Evolutionary conservation across 176 grass and related monocot species (phyloP).

Genomic region (Zea luxurians): DNA sequence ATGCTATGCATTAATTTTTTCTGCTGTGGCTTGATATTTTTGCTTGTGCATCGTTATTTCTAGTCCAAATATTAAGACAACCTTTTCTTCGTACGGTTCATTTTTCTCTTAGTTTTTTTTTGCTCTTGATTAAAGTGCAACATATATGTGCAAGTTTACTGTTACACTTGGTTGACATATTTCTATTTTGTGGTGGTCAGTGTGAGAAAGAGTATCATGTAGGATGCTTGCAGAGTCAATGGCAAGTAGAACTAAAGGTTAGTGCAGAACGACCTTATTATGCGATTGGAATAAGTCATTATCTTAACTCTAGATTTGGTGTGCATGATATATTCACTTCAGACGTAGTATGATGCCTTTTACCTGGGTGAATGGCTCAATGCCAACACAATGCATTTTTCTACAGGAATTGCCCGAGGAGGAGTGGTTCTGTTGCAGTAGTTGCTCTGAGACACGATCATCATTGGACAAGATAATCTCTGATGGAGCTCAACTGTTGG

Average conservation of each 20-base stretch:
- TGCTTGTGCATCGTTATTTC: constrained; percentile 24
- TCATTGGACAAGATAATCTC: constrained; percentile 70
- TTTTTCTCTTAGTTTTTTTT: constrained; percentile 10
- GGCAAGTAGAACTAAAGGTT: constrained; percentile 65
- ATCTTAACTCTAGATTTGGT: constrained; percentile 24
- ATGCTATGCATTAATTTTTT: constrained; percentile 36
- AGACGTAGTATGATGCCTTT: constrained; percentile 21
- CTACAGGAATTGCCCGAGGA: constrained; percentile 86
- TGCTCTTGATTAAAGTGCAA: not conserved
- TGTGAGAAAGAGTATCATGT: constrained; percentile 98
- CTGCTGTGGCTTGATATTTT: constrained; percentile 19
- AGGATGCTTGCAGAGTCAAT: constrained; percentile 73
- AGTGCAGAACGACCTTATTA: constrained; percentile 11
- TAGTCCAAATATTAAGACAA: not conserved
- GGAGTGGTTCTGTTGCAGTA: constrained; percentile 77
- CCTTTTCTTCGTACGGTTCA: constrained; percentile 2
- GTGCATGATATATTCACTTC: not conserved
- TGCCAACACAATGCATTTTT: constrained; percentile 17
- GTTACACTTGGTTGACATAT: constrained; percentile 30
- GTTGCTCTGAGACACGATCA: constrained; percentile 57
- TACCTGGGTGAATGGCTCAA: not conserved
- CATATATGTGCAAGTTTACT: not conserved
- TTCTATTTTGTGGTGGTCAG: constrained; percentile 43
- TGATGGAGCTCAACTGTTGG: constrained; percentile 45
- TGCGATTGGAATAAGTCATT: not conserved